Percentiles rank a stretch among this genome's conserved stretches.
These are phyloP conservation scores for Trichoderma sp. DNA, from an alignment of 2,329 filamentous ascomycete genomes.

Conservation along the genomic window DNA sequence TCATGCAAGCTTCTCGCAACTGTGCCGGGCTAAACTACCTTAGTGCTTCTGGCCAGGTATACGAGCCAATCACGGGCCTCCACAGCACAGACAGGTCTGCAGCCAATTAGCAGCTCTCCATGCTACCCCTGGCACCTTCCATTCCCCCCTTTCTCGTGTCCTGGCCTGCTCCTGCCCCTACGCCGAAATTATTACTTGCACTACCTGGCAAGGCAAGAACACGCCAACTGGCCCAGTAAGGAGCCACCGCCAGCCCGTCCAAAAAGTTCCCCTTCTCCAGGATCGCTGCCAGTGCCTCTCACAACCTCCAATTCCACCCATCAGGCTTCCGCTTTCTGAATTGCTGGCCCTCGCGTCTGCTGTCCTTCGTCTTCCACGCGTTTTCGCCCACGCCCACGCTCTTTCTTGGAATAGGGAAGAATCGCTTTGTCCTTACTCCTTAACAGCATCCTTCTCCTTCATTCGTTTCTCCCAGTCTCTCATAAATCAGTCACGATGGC, in stretches of 20 bases:
- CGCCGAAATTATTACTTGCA: conserved; percentile 52
- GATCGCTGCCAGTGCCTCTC: conserved; percentile 32
- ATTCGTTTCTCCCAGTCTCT: conserved; percentile 13
- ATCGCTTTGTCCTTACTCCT: conserved; percentile 37
- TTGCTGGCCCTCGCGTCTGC: conserved; percentile 28
- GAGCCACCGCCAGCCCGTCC: conserved; percentile 35
- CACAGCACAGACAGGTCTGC: conserved; percentile 36
- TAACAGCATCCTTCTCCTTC: conserved; percentile 28
- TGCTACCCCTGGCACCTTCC: conserved; percentile 35
- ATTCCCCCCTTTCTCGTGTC: conserved; percentile 49
- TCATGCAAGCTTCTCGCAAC: conserved; percentile 1
- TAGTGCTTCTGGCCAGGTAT: background rate
- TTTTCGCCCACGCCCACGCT: conserved; percentile 34
- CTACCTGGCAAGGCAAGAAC: conserved; percentile 45
- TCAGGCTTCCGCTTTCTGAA: conserved; percentile 34
- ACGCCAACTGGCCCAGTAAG: conserved; percentile 27
- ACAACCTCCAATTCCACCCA: conserved; percentile 37
- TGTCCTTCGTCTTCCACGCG: conserved; percentile 31
- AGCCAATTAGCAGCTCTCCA: conserved; percentile 40
- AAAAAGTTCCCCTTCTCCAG: conserved; percentile 47
- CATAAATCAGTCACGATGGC: conserved; percentile 50
- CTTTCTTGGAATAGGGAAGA: conserved; percentile 45
- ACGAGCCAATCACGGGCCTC: conserved; percentile 30
- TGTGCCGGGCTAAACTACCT: background rate
- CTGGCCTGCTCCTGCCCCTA: conserved; percentile 45